Conservation (phyloP, 2,329 filamentous ascomycete species). For the Didymella arachidicola region DNA sequence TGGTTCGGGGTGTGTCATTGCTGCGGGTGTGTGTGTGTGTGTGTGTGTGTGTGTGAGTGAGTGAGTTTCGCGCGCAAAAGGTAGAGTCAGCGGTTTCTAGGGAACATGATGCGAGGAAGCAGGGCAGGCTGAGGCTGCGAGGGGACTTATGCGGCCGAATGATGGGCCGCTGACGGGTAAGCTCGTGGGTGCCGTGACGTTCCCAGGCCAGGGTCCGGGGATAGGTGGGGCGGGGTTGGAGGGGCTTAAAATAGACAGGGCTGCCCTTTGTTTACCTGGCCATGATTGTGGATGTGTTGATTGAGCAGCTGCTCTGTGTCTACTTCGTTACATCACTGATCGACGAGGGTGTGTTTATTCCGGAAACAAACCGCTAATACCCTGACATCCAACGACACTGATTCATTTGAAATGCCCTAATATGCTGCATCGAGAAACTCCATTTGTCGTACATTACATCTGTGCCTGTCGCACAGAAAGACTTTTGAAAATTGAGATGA, state of each 20-base stretch:
- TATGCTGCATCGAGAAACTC: not conserved
- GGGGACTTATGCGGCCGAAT: too few relatives aligned
- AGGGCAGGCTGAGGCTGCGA: too few relatives aligned
- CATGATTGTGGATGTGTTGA: not conserved
- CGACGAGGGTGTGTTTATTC: not conserved
- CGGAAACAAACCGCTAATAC: not conserved
- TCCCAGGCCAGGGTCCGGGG: slow-evolving; percentile 18
- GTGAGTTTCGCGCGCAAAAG: too few relatives aligned
- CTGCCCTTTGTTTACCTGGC: not conserved
- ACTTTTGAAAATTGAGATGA: not conserved
- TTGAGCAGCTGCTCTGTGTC: not conserved
- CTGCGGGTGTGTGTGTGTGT: not conserved
- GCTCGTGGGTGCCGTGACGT: slow-evolving; percentile 27
- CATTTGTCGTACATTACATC: not conserved
- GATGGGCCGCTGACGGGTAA: slow-evolving; percentile 26
- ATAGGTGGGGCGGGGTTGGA: slow-evolving; percentile 23
- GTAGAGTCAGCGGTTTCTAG: not conserved
- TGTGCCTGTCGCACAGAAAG: not conserved
- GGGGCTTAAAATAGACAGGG: slow-evolving; percentile 17
- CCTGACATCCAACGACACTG: not conserved
- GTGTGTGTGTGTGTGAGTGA: too few relatives aligned
- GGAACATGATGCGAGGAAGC: too few relatives aligned
- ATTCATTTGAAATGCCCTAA: not conserved
- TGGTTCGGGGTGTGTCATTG: slow-evolving; percentile 25
- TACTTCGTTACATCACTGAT: not conserved